Base-by-base conservation (phyloP, 495 filamentous ascomycete species). In the Hypoxylon subgilvum region DNA sequence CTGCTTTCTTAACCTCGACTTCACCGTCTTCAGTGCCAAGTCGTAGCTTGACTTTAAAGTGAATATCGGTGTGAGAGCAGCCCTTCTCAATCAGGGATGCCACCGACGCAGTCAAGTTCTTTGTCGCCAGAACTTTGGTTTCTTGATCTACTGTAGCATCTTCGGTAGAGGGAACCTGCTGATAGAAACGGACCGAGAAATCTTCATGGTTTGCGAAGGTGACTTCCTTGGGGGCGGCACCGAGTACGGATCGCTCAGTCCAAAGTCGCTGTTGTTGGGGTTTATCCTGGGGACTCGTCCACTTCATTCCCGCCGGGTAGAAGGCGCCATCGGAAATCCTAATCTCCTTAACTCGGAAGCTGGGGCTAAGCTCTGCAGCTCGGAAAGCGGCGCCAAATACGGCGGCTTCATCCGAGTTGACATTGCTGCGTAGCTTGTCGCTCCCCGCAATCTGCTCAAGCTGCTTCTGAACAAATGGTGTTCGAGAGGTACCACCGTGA, bases 321-420 rank as follows among this genome's bases (percentile, higher is more conserved):
- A 73, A 73, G 27, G 91, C 85, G 12, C 76, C 81, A 54, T 99
- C 94, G 46, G 74, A 82, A 36, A 87, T 82, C 46, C 88, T 81
- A 56, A 99, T 97, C 64, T 97, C 95, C 79, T 96, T 99, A 65
- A 99, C 95, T 44, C 89, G 86, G 82, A 99, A 99, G 67, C 86
- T 91, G 28, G 92, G 91, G 73, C 89, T 95, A 42, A 97, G 80
- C 56, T 86, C 86, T 40, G 95, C 95, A 22, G 88, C 95, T 69
- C 91, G 90, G 80, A 97, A 97, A 14, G 90, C 91, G 43, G 95
- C 95, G 61, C 95, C 95, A 72, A 99, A 96, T 12, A 96, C 94
- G 41, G 95, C 94, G 12, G 95, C 85, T 75, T 99, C 95, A 70
- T 99, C 95, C 21, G 92, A 87, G 73, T 99, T 99, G 63, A 99